Base-by-base conservation (phyloP, 805 yeast genomes). In the Kurtzmaniella cleridarum region DNA sequence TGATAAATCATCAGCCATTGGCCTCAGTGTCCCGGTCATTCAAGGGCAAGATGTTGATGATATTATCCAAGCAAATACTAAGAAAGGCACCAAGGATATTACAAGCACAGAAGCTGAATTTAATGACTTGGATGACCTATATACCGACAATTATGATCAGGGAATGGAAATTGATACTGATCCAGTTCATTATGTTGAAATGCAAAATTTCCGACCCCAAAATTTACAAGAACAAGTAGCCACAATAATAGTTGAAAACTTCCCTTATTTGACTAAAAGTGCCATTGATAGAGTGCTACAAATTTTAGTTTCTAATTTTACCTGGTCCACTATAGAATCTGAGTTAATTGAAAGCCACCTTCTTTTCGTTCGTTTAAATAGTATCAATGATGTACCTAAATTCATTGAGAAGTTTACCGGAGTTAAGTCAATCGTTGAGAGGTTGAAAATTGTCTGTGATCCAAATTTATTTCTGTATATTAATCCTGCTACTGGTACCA, bases 221-320 rank as follows among this genome's bases (percentile, higher is more conserved):
- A 65, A 57, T 31, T 50, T 66, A 30, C 52, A 58, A 32, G 59
- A 66, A 27, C 73, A 72, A 40, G 39, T 68, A 5, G 46, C 52
- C 34, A 58, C 64, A 3, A 50, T 68, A 2, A 48, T 59, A 4
- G 43, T 71, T 10, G 49, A 54, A 17, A 61, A 61, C 30, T 59
- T 72, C 38, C 67, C 65, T 5, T 56, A 54, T 11, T 42, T 69
- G 3, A 47, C 52, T 26, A 49, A 49, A 30, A 40, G 42, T 1
- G 48, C 57, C 1, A 49, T 68, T 16, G 75, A 69, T 41, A 60
- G 55, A 35, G 41, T 69, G 0, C 45, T 72, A 18, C 42, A 45
- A 16, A 41, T 41, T 3, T 36, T 64, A 2, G 32, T 56, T 2
- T 26, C 42, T n/a, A 32, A 16, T 15, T 69, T 53, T 45, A 36